Percentiles rank a stretch among this genome's conserved stretches.
phyloP scores from a whole-genome alignment of 495 filamentous ascomycete genomes.

The Acidiella bohemica region DNA sequence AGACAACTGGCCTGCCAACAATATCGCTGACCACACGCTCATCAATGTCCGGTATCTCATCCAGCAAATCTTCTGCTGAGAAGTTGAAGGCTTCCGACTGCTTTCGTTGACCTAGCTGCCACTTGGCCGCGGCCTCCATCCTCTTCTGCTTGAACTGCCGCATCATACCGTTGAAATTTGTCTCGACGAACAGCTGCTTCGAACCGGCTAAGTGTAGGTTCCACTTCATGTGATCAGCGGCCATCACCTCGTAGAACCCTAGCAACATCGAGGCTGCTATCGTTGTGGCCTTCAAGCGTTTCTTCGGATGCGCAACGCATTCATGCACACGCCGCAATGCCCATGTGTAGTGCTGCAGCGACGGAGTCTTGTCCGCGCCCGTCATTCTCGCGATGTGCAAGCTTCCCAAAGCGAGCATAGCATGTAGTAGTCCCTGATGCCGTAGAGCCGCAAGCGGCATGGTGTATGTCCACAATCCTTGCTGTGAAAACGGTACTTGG shows the following conservation, averaged over 20 bases:
- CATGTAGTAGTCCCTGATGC: slow-evolving; percentile 74
- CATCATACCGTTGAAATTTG: slow-evolving; percentile 61
- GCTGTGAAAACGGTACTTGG: slow-evolving; percentile 52
- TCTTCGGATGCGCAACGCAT: slow-evolving; percentile 53
- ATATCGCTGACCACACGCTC: slow-evolving; percentile 26
- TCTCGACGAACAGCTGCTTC: slow-evolving; percentile 66
- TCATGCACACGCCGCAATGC: slow-evolving; percentile 63
- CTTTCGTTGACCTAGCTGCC: not conserved
- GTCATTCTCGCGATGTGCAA: slow-evolving; percentile 82
- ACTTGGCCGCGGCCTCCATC: slow-evolving; percentile 26
- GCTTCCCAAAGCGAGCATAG: slow-evolving; percentile 78
- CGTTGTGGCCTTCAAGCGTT: slow-evolving; percentile 66
- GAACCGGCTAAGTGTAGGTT: slow-evolving; percentile 80
- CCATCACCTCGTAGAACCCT: slow-evolving; percentile 88
- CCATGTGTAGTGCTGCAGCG: slow-evolving; percentile 84
- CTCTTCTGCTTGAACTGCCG: slow-evolving; percentile 51
- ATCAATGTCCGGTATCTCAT: slow-evolving; percentile 23
- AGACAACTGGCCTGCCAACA: slow-evolving; percentile 25
- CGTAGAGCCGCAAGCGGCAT: slow-evolving; percentile 74
- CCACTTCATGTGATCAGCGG: slow-evolving; percentile 92
- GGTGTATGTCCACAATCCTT: slow-evolving; percentile 76
- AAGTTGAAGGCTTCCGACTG: not conserved
- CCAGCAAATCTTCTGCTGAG: slow-evolving; percentile 12
- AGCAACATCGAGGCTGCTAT: slow-evolving; percentile 79
- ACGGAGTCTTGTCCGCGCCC: slow-evolving; percentile 54